phyloP scores from a whole-genome alignment of 768 basidiomycete species.

The Leccinum rimulosum region DNA sequence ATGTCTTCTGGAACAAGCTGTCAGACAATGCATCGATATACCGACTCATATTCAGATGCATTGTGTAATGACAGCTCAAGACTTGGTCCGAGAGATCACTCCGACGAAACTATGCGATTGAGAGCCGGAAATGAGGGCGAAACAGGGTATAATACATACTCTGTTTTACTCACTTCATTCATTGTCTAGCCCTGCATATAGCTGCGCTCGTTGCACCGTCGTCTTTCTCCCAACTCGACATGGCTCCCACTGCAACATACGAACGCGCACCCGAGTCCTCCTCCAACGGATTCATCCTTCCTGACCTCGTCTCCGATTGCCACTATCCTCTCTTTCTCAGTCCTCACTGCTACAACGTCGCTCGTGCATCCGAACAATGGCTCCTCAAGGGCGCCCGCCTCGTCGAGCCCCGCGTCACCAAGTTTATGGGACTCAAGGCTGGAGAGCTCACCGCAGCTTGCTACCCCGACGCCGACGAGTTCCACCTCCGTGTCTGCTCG shows the following conservation, averaged over 20 bases:
- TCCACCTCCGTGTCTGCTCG: conserved; percentile 60
- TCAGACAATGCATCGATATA: background rate
- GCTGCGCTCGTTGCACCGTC: background rate
- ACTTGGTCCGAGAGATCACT: background rate
- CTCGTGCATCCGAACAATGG: conserved; percentile 39
- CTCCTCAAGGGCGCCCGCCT: conserved; percentile 26
- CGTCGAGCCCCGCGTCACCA: conserved; percentile 32
- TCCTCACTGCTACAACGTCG: conserved; percentile 33
- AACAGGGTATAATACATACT: background rate
- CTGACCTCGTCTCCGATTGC: conserved; percentile 41
- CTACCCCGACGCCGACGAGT: conserved; percentile 54
- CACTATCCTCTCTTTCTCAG: conserved; percentile 37
- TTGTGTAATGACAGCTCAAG: conserved; percentile 6
- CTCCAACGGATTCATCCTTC: conserved; percentile 34
- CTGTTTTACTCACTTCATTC: conserved; percentile 19
- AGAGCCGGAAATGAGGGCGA: background rate
- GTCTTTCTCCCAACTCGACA: conserved; percentile 5
- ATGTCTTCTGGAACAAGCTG: background rate
- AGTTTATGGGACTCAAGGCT: conserved; percentile 57
- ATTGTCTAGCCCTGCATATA: background rate
- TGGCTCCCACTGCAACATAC: conserved; percentile 28
- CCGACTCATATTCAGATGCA: background rate
- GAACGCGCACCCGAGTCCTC: conserved; percentile 8
- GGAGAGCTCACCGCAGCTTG: conserved; percentile 66
- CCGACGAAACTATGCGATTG: background rate